These are phyloP conservation scores for Trichoderma simmonsii DNA, from an alignment of 2,329 filamentous ascomycete species.

Conservation along the genomic window DNA sequence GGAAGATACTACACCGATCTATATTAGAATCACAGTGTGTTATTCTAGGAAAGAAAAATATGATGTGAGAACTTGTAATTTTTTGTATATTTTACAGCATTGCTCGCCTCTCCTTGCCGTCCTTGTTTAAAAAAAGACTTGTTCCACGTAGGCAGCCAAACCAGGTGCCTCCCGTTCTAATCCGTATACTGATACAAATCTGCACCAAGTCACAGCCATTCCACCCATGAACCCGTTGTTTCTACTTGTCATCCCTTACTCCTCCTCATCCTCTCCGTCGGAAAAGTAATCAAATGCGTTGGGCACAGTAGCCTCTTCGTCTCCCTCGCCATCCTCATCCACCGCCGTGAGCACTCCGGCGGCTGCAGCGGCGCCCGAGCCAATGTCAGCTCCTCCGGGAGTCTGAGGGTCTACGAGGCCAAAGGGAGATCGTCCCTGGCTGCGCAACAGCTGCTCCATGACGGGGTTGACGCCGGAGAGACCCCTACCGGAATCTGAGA, in stretches of 20 bases:
- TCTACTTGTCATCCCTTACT: conserved; percentile 20
- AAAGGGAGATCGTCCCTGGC: conserved; percentile 36
- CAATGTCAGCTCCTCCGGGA: conserved; percentile 37
- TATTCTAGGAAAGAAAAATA: neutral
- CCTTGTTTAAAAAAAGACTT: neutral
- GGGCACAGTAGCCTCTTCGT: conserved; percentile 68
- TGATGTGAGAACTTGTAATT: neutral
- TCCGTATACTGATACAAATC: conserved; percentile 12
- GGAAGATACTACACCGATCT: too few relatives aligned
- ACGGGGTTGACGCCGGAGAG: conserved; percentile 32
- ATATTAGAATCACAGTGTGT: neutral
- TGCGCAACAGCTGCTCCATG: conserved; percentile 44
- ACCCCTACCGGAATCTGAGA: conserved; percentile 33
- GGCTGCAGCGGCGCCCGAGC: conserved; percentile 63
- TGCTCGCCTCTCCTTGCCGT: neutral
- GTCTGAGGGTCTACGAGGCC: conserved; percentile 30
- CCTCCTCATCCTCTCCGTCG: conserved; percentile 52
- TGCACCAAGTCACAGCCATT: neutral
- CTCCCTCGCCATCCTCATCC: conserved; percentile 76
- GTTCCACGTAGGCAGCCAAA: neutral
- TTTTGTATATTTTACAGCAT: neutral
- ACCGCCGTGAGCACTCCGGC: conserved; percentile 81
- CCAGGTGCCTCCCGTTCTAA: conserved; percentile 8
- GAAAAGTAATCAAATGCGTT: conserved; percentile 76
- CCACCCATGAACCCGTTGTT: neutral